Percentiles rank a stretch among this genome's conserved stretches.
phyloP scores from a whole-genome alignment of 2,329 filamentous ascomycete genomes.

The Trichoderma simmonsii region DNA sequence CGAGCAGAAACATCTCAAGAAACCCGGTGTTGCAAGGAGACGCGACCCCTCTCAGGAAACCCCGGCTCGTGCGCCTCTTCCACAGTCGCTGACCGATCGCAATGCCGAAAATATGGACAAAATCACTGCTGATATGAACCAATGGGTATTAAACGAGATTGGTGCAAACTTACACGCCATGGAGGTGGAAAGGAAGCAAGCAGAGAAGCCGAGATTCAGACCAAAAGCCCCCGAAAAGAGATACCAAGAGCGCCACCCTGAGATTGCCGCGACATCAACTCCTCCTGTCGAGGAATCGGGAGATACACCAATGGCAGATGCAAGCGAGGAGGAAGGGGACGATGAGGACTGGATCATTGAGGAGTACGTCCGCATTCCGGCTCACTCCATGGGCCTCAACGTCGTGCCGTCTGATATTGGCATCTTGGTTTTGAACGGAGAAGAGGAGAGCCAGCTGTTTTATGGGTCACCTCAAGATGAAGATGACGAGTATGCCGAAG shows the following conservation, averaged over 20 bases:
- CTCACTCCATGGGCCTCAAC: constrained; percentile 45
- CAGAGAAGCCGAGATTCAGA: constrained; percentile 43
- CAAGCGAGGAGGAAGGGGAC: constrained; percentile 43
- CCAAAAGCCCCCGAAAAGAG: constrained; percentile 55
- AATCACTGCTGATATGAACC: constrained; percentile 54
- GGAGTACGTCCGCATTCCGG: constrained; percentile 61
- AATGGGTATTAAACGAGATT: constrained; percentile 58
- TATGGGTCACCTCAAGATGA: constrained; percentile 59
- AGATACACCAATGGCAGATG: constrained; percentile 39
- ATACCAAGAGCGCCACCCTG: constrained; percentile 55
- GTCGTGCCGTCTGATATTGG: constrained; percentile 52
- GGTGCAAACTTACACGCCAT: constrained; percentile 49
- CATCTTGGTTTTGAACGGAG: constrained; percentile 54
- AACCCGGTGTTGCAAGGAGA: constrained; percentile 31
- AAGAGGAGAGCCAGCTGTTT: constrained; percentile 59
- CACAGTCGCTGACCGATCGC: constrained; percentile 33
- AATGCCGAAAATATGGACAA: constrained; percentile 46
- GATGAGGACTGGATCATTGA: constrained; percentile 62
- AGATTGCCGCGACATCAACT: constrained; percentile 21
- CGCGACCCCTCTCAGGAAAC: constrained; percentile 25
- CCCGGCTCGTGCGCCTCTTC: constrained; percentile 29
- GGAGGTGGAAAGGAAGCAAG: constrained; percentile 40
- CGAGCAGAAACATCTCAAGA: constrained; percentile 33
- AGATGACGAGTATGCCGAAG: constrained; percentile 56
- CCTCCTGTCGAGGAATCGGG: neutral